A percentile compares a stretch with the other conserved stretches of the same genome.
Conservation (phyloP, 139 green algal species). For the Haematococcus lacustris region DNA sequence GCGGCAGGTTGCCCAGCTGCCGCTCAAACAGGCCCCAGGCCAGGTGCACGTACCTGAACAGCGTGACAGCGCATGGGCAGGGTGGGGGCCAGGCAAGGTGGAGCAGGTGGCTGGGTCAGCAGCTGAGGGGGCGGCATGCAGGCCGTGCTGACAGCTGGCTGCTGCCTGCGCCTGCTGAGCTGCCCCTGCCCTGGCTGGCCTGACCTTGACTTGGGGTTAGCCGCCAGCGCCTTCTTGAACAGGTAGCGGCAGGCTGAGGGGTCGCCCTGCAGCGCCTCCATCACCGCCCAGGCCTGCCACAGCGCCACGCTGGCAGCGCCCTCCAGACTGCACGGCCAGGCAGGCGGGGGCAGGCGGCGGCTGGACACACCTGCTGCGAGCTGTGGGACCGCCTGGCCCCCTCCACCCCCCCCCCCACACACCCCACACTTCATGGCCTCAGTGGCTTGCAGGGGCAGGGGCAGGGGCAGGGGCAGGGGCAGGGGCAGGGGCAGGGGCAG, state of each 20-base stretch:
- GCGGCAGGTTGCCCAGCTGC: slow-evolving; percentile 46
- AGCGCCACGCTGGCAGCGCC: slow-evolving; percentile 23
- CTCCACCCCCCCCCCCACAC: too few species aligned
- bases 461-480: too few species aligned
- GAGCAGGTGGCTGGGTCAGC: background rate
- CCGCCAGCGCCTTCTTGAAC: slow-evolving; percentile 51
- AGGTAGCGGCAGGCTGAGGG: slow-evolving; percentile 42
- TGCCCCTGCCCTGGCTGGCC: background rate
- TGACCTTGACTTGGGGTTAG: slow-evolving; percentile 39
- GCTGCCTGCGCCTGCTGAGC: background rate
- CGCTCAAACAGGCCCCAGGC: slow-evolving; percentile 72
- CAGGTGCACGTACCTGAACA: slow-evolving; percentile 70
- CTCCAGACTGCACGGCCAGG: slow-evolving; percentile 31
- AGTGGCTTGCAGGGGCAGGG: too few species aligned
- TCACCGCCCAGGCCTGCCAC: slow-evolving; percentile 68
- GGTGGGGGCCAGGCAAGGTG: background rate
- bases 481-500: too few species aligned
- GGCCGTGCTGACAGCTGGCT: too few species aligned
- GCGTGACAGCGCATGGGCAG: background rate
- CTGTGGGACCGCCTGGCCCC: too few species aligned
- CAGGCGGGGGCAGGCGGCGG: too few species aligned
- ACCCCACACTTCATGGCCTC: too few species aligned
- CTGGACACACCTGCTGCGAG: too few species aligned
- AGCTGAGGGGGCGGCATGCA: too few species aligned
- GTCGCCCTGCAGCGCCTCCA: slow-evolving; percentile 64